Conservation (phyloP, 352 stramenopile species). For the Globisporangium radiosum region DNA sequence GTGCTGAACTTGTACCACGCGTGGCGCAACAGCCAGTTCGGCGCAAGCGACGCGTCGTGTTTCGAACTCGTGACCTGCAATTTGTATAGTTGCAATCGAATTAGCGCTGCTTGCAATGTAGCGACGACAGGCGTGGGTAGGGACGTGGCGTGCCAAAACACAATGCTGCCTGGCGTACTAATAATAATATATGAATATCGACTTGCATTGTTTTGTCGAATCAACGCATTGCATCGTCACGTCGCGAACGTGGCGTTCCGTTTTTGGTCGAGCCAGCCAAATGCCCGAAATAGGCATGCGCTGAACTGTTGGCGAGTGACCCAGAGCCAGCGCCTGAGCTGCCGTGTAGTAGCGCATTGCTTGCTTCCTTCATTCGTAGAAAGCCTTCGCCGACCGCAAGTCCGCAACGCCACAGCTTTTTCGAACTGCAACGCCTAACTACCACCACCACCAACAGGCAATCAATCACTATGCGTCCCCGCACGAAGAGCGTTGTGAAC, state of each 20-base stretch:
- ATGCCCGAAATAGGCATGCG: too few species aligned
- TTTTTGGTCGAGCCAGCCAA: too few species aligned
- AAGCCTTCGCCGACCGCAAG: neutral
- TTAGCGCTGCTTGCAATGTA: neutral
- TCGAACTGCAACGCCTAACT: neutral
- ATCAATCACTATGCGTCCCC: slow-evolving; percentile 40
- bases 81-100: neutral
- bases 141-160: too few species aligned
- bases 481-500: slow-evolving; percentile 67
- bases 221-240: too few species aligned
- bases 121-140: neutral
- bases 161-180: too few species aligned
- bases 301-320: too few species aligned
- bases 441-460: neutral
- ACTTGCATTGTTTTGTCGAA: too few species aligned
- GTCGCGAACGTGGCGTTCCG: too few species aligned
- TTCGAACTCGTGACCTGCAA: too few species aligned
- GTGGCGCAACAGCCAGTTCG: neutral
- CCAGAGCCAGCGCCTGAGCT: neutral
- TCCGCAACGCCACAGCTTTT: neutral
- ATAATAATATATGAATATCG: too few species aligned
- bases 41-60: neutral
- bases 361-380: neutral
- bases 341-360: neutral
- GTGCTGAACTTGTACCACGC: neutral